A percentile compares a stretch with the other conserved stretches of the same genome.
phyloP scores from a whole-genome alignment of 495 filamentous ascomycete species.

The Podospora pseudopauciseta region DNA sequence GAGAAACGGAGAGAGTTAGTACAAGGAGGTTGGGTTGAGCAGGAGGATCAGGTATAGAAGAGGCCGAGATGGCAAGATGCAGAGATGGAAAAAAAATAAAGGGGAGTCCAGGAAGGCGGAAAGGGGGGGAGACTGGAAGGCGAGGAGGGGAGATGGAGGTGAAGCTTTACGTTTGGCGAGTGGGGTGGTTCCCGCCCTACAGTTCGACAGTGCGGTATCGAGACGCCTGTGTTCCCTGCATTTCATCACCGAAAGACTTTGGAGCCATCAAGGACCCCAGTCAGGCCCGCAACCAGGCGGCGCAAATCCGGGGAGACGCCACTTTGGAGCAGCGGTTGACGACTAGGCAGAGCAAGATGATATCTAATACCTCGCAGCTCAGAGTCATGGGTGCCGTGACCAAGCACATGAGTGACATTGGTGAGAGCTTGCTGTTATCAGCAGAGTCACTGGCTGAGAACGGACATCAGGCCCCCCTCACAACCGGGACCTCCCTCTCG shows the following conservation, averaged over 20 bases:
- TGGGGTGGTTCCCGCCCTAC: constrained; percentile 35
- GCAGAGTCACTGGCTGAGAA: neutral
- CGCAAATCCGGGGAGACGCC: neutral
- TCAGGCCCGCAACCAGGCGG: neutral
- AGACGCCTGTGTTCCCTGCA: constrained; percentile 18
- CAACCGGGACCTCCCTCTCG: constrained; percentile 19
- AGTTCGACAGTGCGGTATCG: constrained; percentile 11
- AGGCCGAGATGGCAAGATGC: neutral
- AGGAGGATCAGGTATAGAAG: neutral
- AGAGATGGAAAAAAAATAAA: neutral
- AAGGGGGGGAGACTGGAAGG: constrained; percentile 12
- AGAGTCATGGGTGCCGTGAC: neutral
- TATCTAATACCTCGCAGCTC: neutral
- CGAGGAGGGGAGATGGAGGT: constrained; percentile 24
- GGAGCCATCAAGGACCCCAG: constrained; percentile 9
- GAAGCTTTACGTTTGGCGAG: constrained; percentile 34
- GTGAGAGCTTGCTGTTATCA: neutral
- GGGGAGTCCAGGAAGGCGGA: constrained; percentile 13
- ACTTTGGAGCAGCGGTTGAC: neutral
- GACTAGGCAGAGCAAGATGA: neutral
- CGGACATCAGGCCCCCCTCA: constrained; percentile 21
- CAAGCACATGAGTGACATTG: neutral
- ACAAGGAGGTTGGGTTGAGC: neutral
- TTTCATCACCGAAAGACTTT: constrained; percentile 17
- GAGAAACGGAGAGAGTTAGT: neutral